Evolutionary conservation across 345 rosid species (phyloP).

Genomic region (Boechera retrofracta): DNA sequence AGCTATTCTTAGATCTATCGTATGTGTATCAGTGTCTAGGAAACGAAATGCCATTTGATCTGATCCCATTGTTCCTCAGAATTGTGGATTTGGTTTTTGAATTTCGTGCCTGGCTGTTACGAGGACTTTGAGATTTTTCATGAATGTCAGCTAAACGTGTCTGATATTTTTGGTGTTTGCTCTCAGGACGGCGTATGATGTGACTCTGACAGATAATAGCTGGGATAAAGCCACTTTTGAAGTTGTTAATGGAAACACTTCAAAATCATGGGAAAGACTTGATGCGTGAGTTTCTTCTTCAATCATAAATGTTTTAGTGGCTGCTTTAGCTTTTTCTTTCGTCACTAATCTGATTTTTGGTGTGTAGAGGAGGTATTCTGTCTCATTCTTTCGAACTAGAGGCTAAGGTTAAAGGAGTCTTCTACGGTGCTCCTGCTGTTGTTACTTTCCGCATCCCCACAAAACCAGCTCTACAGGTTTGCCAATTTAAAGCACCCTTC

Average conservation of each 20-base stretch:
- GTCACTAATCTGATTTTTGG: slow-evolving; percentile 1
- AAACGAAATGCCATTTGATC: slow-evolving; percentile 18
- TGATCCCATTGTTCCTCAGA: not conserved
- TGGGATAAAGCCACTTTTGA: slow-evolving; percentile 74
- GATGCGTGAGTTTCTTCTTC: slow-evolving; percentile 72
- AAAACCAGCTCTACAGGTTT: slow-evolving; percentile 82
- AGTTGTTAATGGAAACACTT: slow-evolving; percentile 71
- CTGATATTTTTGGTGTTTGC: not conserved
- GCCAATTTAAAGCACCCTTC: not conserved
- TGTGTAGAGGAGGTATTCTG: slow-evolving; percentile 73
- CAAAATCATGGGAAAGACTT: slow-evolving; percentile 92
- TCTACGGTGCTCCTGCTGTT: slow-evolving; percentile 83
- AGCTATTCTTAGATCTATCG: slow-evolving; percentile 31
- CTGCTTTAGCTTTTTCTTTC: slow-evolving; percentile 6
- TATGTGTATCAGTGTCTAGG: not conserved
- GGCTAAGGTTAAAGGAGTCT: slow-evolving; percentile 78
- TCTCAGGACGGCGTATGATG: slow-evolving; percentile 85
- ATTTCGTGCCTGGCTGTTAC: not conserved
- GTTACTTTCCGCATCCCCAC: slow-evolving; percentile 91
- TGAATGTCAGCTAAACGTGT: not conserved
- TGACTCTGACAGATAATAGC: slow-evolving; percentile 64
- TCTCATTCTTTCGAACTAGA: slow-evolving; percentile 88
- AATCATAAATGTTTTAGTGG: not conserved
- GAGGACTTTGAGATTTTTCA: not conserved
- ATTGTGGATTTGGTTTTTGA: slow-evolving; percentile 3